A percentile compares a stretch with the other conserved stretches of the same genome.
These are phyloP conservation scores for Blastomyces gilchristii DNA, from an alignment of 2,329 filamentous ascomycete genomes.

Conservation along the genomic window DNA sequence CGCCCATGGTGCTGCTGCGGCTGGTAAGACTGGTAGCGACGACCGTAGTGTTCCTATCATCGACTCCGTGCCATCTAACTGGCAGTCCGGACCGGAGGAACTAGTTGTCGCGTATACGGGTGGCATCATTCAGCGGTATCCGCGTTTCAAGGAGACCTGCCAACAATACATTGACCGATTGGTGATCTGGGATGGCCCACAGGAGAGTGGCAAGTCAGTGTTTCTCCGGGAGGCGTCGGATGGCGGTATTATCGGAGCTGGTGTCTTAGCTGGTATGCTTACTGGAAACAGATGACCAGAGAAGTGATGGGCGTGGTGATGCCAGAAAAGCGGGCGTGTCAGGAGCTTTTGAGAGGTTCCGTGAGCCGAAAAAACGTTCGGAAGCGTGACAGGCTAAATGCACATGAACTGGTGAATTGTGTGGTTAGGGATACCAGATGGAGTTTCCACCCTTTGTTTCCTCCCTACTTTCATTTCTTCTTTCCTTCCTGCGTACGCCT, in stretches of 20 bases:
- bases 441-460: not conserved
- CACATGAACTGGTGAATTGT: not conserved
- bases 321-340: not conserved
- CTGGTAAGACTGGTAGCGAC: not conserved
- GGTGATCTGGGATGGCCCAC: slow-evolving; percentile 27
- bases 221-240: slow-evolving; percentile 39
- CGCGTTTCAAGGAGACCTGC: slow-evolving; percentile 56
- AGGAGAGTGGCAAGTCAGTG: slow-evolving; percentile 35
- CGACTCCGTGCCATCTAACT: slow-evolving; percentile 20
- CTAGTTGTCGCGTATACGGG: slow-evolving; percentile 67
- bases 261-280: slow-evolving; percentile 38
- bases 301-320: no score
- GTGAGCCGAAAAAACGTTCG: not conserved
- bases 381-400: not conserved
- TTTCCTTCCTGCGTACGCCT: not conserved
- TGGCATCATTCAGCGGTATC: slow-evolving; percentile 63
- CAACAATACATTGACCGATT: slow-evolving; percentile 52
- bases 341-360: not conserved
- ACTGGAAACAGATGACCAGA: not conserved
- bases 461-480: not conserved
- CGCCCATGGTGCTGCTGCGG: not conserved
- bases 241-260: slow-evolving; percentile 42
- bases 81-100: slow-evolving; percentile 44
- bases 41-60: slow-evolving; percentile 3
- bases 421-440: not conserved